Conservation (phyloP, 208 protist genomes). For the Trypanosoma grayi region DNA sequence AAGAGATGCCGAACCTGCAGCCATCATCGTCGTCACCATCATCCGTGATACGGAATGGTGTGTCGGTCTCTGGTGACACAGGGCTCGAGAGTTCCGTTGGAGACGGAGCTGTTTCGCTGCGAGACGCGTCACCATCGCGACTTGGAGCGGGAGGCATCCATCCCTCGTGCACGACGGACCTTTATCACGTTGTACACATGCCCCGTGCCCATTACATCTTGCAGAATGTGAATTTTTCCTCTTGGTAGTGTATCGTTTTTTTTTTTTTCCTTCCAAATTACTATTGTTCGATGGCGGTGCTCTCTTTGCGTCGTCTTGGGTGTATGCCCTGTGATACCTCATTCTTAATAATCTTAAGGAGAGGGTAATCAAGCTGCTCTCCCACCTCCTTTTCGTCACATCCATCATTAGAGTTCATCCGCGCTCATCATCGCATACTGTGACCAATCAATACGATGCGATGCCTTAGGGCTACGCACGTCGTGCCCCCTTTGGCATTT, state of each 20-base stretch:
- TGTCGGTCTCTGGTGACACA: not conserved
- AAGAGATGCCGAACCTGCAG: not conserved
- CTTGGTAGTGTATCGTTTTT: conserved; percentile 3
- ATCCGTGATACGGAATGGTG: not conserved
- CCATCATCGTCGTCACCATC: not conserved
- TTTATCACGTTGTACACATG: conserved; percentile 12
- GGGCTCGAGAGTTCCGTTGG: conserved; percentile 6
- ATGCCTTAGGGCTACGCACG: conserved; percentile 1
- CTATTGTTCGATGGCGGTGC: not conserved
- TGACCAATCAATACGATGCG: too few relatives aligned
- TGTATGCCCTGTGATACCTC: not conserved
- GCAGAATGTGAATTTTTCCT: conserved; percentile 16
- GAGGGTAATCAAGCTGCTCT: too few relatives aligned
- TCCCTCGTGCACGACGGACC: not conserved
- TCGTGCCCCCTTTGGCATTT: not conserved
- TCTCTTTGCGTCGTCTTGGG: not conserved
- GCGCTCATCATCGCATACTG: too few relatives aligned
- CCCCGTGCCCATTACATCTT: conserved; percentile 17
- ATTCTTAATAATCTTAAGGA: too few relatives aligned
- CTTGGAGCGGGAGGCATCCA: not conserved
- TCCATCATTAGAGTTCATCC: too few relatives aligned
- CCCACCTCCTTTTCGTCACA: too few relatives aligned
- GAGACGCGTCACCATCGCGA: conserved; percentile 12
- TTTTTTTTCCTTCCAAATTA: too few relatives aligned
- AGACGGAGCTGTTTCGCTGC: conserved; percentile 7